Evolutionary conservation across 2,329 filamentous ascomycete genomes (phyloP).

Genomic region (Periconia macrospinosa): DNA sequence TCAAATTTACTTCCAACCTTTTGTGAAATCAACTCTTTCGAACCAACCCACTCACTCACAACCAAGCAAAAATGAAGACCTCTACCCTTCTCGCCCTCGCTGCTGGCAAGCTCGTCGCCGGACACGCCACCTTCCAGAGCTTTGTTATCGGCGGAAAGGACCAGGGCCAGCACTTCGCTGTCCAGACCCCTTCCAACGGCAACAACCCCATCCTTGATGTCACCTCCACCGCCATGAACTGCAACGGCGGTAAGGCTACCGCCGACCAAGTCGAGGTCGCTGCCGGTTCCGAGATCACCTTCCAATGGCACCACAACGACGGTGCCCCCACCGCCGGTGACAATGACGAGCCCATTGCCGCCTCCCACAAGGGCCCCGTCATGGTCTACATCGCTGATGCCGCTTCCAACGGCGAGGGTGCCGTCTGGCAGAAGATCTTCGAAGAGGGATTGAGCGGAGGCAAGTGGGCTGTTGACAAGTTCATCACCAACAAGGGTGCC

Average conservation of each 20-base stretch:
- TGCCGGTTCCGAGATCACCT: constrained; percentile 49
- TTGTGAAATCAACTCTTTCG: constrained; percentile 17
- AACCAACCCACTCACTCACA: constrained; percentile 19
- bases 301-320: constrained; percentile 57
- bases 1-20: constrained; percentile 3
- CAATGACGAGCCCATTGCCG: constrained; percentile 56
- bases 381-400: constrained; percentile 56
- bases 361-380: constrained; percentile 56
- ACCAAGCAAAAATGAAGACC: constrained; percentile 30
- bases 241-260: constrained; percentile 36
- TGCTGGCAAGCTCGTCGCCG: constrained; percentile 35
- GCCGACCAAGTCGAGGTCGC: constrained; percentile 50
- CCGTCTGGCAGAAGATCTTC: constrained; percentile 56
- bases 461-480: constrained; percentile 45
- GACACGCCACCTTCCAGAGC: constrained; percentile 42
- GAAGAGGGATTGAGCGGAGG: constrained; percentile 42
- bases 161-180: constrained; percentile 38
- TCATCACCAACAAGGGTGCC: constrained; percentile 47
- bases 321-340: constrained; percentile 26
- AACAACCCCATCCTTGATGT: constrained; percentile 44
- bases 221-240: constrained; percentile 37
- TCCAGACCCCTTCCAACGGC: constrained; percentile 49
- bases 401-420: constrained; percentile 49
- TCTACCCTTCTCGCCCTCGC: constrained; percentile 34
- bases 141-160: constrained; percentile 47